Evolutionary conservation across 371 early-diverging fungal genomes (phyloP).

Genomic region (Apophysomyces sp.): DNA sequence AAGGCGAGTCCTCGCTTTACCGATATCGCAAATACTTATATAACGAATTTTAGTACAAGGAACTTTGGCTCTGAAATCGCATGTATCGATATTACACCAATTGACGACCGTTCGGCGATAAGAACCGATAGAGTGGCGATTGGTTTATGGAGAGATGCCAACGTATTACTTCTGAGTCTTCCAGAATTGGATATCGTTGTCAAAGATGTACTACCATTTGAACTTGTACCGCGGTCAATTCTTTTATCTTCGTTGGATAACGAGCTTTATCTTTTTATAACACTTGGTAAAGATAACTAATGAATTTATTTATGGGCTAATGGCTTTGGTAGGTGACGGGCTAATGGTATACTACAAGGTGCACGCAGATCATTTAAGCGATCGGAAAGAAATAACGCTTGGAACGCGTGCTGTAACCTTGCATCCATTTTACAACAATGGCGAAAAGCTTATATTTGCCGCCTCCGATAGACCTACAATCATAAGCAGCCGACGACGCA

Average conservation of each 20-base stretch:
- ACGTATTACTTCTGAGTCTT: constrained; percentile 53
- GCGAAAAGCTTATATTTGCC: constrained; percentile 68
- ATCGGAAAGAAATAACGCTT: constrained; percentile 57
- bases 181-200: constrained; percentile 46
- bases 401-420: constrained; percentile 72
- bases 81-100: constrained; percentile 57
- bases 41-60: constrained; percentile 23
- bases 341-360: constrained; percentile 60
- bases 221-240: constrained; percentile 69
- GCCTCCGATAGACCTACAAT: constrained; percentile 85
- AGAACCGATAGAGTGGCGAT: constrained; percentile 49
- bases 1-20: constrained; percentile 30
- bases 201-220: constrained; percentile 41
- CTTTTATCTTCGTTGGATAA: constrained; percentile 62
- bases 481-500: constrained; percentile 60
- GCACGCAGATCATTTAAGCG: constrained; percentile 31
- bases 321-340: constrained; percentile 65
- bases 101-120: constrained; percentile 23
- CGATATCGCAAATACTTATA: not conserved
- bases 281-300: constrained; percentile 54
- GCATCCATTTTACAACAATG: constrained; percentile 48
- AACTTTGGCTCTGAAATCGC: constrained; percentile 61
- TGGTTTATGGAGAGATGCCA: constrained; percentile 68
- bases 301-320: not conserved
- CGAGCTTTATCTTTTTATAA: constrained; percentile 65